These are phyloP conservation scores for Hypomontagnella monticulosa DNA, from an alignment of 495 filamentous ascomycete genomes.

Conservation along the genomic window DNA sequence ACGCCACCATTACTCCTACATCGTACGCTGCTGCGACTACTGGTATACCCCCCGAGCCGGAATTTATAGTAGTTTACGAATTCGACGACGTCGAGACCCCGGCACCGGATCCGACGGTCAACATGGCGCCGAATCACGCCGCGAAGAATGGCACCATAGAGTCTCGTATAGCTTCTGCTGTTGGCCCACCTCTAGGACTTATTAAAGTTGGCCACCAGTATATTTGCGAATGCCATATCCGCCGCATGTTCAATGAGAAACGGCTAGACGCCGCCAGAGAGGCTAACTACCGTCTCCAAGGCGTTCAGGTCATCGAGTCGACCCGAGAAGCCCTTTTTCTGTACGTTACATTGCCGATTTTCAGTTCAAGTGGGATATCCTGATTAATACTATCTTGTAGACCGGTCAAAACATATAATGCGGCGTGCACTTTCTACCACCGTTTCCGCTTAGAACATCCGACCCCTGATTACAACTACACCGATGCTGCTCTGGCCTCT, in stretches of 20 bases:
- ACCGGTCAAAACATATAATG: conserved; percentile 84
- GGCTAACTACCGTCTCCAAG: conserved; percentile 38
- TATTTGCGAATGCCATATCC: conserved; percentile 50
- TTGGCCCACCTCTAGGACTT: conserved; percentile 52
- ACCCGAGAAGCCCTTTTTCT: conserved; percentile 24
- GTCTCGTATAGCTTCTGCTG: neutral
- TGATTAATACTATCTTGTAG: conserved; percentile 47
- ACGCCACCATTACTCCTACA: conserved; percentile 21
- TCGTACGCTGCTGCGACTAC: conserved; percentile 3
- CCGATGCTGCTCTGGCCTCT: conserved; percentile 85
- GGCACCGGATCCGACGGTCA: neutral
- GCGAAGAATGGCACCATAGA: conserved; percentile 31
- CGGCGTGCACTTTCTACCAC: conserved; percentile 86
- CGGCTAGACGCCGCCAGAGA: conserved; percentile 51
- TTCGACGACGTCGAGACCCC: neutral
- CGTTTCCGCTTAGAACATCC: conserved; percentile 83
- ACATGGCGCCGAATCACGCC: conserved; percentile 31
- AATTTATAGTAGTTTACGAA: neutral
- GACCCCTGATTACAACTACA: conserved; percentile 72
- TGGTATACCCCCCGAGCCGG: neutral
- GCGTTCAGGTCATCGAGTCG: conserved; percentile 29
- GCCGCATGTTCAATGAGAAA: conserved; percentile 49
- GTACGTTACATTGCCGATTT: conserved; percentile 8
- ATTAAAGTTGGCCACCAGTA: conserved; percentile 54
- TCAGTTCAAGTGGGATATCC: neutral